These are phyloP conservation scores for Cutaneotrichosporon dermatis DNA, from an alignment of 1,284 basidiomycete species.

Conservation along the genomic window DNA sequence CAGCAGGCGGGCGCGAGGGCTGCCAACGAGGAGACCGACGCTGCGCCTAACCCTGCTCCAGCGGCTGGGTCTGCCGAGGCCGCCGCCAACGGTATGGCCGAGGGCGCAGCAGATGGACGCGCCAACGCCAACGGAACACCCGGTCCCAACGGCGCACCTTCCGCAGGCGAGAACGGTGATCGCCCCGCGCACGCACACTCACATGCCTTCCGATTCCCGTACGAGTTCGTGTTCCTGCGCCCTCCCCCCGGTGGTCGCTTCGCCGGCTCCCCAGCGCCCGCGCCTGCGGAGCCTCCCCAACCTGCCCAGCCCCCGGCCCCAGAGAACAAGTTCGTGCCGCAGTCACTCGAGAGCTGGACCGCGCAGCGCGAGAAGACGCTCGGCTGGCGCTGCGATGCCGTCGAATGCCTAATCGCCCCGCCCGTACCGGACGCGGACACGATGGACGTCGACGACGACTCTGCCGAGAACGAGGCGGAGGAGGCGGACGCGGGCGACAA, in stretches of 20 bases:
- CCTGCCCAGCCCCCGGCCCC: background rate
- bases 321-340: constrained; percentile 10
- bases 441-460: constrained; percentile 16
- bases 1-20: too few relatives aligned
- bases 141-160: too few relatives aligned
- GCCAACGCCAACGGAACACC: too few relatives aligned
- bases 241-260: background rate
- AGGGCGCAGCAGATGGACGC: too few relatives aligned
- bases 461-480: constrained; percentile 1
- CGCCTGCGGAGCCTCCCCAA: too few relatives aligned
- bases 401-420: constrained; percentile 33
- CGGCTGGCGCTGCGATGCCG: constrained; percentile 43
- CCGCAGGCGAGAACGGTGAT: background rate
- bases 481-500: constrained; percentile 14
- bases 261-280: too few relatives aligned
- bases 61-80: too few relatives aligned
- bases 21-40: too few relatives aligned
- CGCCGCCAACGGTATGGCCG: too few relatives aligned
- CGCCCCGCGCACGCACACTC: background rate
- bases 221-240: constrained; percentile 12
- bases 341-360: constrained; percentile 38
- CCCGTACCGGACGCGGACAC: constrained; percentile 15
- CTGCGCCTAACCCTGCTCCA: too few relatives aligned
- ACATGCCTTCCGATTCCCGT: constrained; percentile 4
- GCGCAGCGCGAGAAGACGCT: constrained; percentile 33